Conservation (phyloP, 2,329 filamentous ascomycete species). For the Aspergillus fijiensis region DNA sequence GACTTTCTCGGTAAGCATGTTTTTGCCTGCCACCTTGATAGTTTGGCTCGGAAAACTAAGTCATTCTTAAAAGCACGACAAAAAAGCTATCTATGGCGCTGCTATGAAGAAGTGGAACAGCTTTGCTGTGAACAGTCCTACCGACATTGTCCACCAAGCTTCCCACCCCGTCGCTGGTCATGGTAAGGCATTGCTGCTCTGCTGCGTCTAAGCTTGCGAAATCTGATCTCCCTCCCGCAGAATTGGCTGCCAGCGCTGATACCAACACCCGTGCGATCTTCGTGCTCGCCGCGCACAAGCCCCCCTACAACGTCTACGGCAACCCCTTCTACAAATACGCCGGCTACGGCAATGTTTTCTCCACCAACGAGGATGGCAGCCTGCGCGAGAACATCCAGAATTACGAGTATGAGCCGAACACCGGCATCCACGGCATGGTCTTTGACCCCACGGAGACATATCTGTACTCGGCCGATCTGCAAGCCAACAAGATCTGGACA, state of each 20-base stretch:
- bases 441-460: slow-evolving; percentile 47
- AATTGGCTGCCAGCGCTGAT: slow-evolving; percentile 64
- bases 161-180: slow-evolving; percentile 76
- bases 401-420: slow-evolving; percentile 46
- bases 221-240: slow-evolving; percentile 44
- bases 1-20: slow-evolving; percentile 71
- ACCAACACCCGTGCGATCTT: slow-evolving; percentile 90
- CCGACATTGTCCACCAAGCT: slow-evolving; percentile 70
- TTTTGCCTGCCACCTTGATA: background rate
- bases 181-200: slow-evolving; percentile 51
- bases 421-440: slow-evolving; percentile 51
- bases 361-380: slow-evolving; percentile 43
- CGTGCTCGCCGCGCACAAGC: slow-evolving; percentile 72
- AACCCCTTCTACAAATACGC: slow-evolving; percentile 89
- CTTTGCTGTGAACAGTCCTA: slow-evolving; percentile 72
- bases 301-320: slow-evolving; percentile 80
- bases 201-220: background rate
- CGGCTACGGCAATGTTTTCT: slow-evolving; percentile 71
- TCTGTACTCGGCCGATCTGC: slow-evolving; percentile 51
- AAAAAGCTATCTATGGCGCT: slow-evolving; percentile 82
- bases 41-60: slow-evolving; percentile 6
- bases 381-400: slow-evolving; percentile 46
- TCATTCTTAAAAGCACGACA: slow-evolving; percentile 60
- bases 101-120: slow-evolving; percentile 94
- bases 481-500: slow-evolving; percentile 66